These are phyloP conservation scores for Epichloe brachyelytri DNA, from an alignment of 2,329 filamentous ascomycete species.

Conservation along the genomic window DNA sequence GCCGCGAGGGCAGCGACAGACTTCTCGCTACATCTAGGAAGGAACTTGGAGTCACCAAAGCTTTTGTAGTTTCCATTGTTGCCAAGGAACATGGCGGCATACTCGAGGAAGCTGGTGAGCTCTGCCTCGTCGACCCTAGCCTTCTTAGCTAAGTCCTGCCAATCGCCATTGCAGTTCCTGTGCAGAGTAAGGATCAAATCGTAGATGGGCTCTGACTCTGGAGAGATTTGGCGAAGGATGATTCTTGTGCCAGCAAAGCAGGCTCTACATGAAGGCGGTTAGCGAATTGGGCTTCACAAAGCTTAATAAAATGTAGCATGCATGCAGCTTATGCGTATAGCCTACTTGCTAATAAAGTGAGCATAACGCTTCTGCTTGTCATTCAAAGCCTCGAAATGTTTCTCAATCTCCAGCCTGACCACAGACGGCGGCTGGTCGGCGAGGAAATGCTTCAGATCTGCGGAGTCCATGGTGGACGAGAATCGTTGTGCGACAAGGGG, in stretches of 20 bases:
- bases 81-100: conserved; percentile 65
- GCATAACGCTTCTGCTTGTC: conserved; percentile 80
- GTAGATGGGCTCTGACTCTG: conserved; percentile 69
- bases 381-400: conserved; percentile 71
- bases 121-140: conserved; percentile 51
- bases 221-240: conserved; percentile 68
- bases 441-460: conserved; percentile 63
- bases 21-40: conserved; percentile 55
- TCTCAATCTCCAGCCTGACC: conserved; percentile 78
- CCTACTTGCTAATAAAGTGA: conserved; percentile 72
- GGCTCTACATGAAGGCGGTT: conserved; percentile 35
- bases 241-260: conserved; percentile 66
- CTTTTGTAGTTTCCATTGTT: conserved; percentile 80
- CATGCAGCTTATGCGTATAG: neutral
- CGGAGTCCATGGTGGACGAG: conserved; percentile 38
- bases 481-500: conserved; percentile 1
- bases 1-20: conserved; percentile 52
- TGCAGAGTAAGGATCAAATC: conserved; percentile 68
- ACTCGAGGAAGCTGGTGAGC: conserved; percentile 58
- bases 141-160: conserved; percentile 52
- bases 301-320: neutral
- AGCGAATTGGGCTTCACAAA: neutral
- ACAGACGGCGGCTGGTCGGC: conserved; percentile 84
- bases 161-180: conserved; percentile 54
- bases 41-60: conserved; percentile 75